Base-by-base conservation (phyloP, 768 basidiomycete genomes). In the Tulasnella sp. region DNA sequence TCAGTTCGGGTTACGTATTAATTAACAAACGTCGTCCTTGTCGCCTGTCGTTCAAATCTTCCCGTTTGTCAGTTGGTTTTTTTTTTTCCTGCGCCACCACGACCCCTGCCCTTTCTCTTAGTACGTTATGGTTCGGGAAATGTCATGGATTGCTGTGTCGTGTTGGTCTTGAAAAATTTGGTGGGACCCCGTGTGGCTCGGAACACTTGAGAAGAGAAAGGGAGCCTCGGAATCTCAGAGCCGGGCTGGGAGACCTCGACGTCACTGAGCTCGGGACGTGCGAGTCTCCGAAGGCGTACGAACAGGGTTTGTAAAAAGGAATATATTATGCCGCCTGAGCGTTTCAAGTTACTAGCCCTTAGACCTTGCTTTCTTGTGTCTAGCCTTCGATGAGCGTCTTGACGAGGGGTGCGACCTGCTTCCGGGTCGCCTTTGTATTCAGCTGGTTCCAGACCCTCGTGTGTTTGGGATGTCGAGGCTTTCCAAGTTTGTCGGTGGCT, bases 371-470 rank as follows among this genome's bases (percentile, higher is more conserved):
- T 37, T 69, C 64, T 37, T 24, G 3, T 3, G 64, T 2, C 64
- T 37, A 31, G 42, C 85, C 86, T 80, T 93, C 92, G 81, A 95
- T 83, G 76, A 93, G 89, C 9, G 79, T 85, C 84, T 91, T 91
- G 80, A 94, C 84, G 18, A 93, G 83, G 0, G 94, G 94, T 12
- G 93, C 93, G 22, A 90, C 89, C 50, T 86, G 88, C 83, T 94
- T 94, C 80, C 93, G 88, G 16, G 91, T 93, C 31, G 89, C 91
- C 72, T 89, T 83, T 34, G 88, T 86, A 82, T 94, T 93, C 72
- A 88, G 88, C 85, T 95, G 94, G 81, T 90, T 88, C 86, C 93
- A 95, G 0, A 90, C 89, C 80, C 88, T 88, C 60, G 87, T 88
- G 73, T 85, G 73, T 81, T 77, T 85, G 86, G 87, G 84, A 28